Conservation (phyloP, 768 basidiomycete genomes). For the Amanita muscaria region DNA sequence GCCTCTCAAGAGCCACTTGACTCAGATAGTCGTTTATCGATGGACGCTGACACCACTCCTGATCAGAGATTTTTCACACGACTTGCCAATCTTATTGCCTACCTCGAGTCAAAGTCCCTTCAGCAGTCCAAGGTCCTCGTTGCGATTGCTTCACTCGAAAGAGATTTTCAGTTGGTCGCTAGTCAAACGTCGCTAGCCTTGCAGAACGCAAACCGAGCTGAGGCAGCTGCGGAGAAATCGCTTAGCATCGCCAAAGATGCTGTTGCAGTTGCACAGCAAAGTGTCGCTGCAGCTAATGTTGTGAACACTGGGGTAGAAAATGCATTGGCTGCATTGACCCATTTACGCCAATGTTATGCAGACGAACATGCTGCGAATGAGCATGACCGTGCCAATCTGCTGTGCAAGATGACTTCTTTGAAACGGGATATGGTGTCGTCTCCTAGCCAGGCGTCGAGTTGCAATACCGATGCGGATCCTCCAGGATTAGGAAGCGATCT, state of each 20-base stretch:
- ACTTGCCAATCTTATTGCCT: not conserved
- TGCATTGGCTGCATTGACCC: not conserved
- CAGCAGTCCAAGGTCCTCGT: not conserved
- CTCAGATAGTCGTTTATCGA: too few species aligned
- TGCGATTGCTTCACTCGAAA: not conserved
- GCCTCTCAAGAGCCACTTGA: not conserved
- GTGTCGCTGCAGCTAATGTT: conserved; percentile 13
- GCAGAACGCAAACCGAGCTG: conserved; percentile 19
- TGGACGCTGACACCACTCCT: not conserved
- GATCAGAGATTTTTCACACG: not conserved
- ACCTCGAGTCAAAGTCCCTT: not conserved
- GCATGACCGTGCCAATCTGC: conserved; percentile 13
- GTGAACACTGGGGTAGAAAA: not conserved
- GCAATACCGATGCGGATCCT: not conserved
- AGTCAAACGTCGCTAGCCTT: conserved; percentile 17
- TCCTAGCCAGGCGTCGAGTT: not conserved
- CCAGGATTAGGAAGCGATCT: not conserved
- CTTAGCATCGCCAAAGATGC: conserved; percentile 20
- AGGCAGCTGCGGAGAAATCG: conserved; percentile 23
- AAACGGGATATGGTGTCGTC: not conserved
- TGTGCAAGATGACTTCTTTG: not conserved
- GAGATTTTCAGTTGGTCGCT: conserved; percentile 18
- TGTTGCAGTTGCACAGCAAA: conserved; percentile 6
- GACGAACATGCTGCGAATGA: conserved; percentile 9
- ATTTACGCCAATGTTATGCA: not conserved